A percentile compares a stretch with the other conserved stretches of the same genome.
These are phyloP conservation scores for Salix dunnii DNA, from an alignment of 345 rosid genomes.

Conservation along the genomic window DNA sequence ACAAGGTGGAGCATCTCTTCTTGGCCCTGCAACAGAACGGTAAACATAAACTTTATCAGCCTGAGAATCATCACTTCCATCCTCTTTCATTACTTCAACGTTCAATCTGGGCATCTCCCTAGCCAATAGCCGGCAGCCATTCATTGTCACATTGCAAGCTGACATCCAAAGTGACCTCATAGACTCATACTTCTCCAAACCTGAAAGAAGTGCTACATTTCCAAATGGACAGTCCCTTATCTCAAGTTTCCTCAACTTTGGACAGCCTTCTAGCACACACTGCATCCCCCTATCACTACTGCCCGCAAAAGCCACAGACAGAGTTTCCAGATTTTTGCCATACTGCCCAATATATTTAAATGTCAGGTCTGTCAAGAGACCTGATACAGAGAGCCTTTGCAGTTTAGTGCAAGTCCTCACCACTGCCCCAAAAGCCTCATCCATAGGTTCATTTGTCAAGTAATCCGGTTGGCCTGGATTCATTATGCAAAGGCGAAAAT, in stretches of 20 bases:
- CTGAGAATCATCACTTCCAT: conserved; percentile 47
- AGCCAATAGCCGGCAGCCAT: conserved; percentile 52
- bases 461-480: conserved; percentile 63
- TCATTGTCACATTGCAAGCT: conserved; percentile 61
- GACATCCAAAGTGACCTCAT: conserved; percentile 87
- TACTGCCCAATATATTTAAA: conserved; percentile 61
- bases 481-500: conserved; percentile 75
- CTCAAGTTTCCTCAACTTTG: conserved; percentile 63
- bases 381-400: conserved; percentile 63
- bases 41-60: conserved; percentile 60
- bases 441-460: conserved; percentile 56
- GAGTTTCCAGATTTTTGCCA: conserved; percentile 68
- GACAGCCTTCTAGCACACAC: conserved; percentile 53
- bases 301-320: conserved; percentile 76
- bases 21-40: conserved; percentile 64
- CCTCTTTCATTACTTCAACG: conserved; percentile 69
- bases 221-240: conserved; percentile 78
- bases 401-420: conserved; percentile 63
- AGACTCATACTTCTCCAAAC: conserved; percentile 64
- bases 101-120: conserved; percentile 64
- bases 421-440: conserved; percentile 73
- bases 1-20: conserved; percentile 65
- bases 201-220: conserved; percentile 55
- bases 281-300: conserved; percentile 70
- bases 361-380: conserved; percentile 55